These are phyloP conservation scores for Leccinum olivaceopallidum DNA, from an alignment of 768 basidiomycete species.

Conservation along the genomic window DNA sequence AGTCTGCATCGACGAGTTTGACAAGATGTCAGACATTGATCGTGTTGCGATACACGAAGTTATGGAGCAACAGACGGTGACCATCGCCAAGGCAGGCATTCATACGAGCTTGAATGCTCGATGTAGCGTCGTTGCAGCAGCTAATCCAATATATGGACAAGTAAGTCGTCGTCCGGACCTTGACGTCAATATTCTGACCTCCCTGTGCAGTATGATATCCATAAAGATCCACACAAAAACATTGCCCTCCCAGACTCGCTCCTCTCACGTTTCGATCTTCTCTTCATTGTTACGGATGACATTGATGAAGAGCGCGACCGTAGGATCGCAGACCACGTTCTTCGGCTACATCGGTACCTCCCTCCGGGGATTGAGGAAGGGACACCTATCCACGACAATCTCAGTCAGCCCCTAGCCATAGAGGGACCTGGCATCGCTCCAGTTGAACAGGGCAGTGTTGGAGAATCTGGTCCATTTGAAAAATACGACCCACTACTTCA, in stretches of 20 bases:
- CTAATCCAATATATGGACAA: constrained; percentile 98
- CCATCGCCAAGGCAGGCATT: constrained; percentile 98
- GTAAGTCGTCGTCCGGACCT: constrained; percentile 41
- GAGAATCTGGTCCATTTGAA: constrained; percentile 76
- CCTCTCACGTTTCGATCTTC: constrained; percentile 96
- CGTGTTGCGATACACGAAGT: constrained; percentile 99
- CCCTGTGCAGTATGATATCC: constrained; percentile 86
- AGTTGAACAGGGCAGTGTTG: constrained; percentile 39
- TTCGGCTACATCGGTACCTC: constrained; percentile 95
- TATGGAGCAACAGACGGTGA: constrained; percentile 99
- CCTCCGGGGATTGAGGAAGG: constrained; percentile 97
- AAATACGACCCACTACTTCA: constrained; percentile 97
- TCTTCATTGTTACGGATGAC: constrained; percentile 98
- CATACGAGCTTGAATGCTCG: constrained; percentile 97
- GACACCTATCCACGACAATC: constrained; percentile 83
- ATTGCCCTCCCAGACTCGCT: constrained; percentile 98
- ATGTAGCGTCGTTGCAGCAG: constrained; percentile 96
- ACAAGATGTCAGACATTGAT: constrained; percentile 99
- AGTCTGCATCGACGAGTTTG: constrained; percentile 99
- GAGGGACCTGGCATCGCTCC: constrained; percentile 62
- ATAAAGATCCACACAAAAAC: constrained; percentile 99
- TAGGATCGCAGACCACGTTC: constrained; percentile 94
- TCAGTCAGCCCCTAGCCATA: constrained; percentile 84
- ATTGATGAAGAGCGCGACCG: constrained; percentile 95
- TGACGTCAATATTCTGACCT: constrained; percentile 11